Evolutionary conservation across 345 rosid genomes (phyloP).

Genomic region (Trapa bicornis): DNA sequence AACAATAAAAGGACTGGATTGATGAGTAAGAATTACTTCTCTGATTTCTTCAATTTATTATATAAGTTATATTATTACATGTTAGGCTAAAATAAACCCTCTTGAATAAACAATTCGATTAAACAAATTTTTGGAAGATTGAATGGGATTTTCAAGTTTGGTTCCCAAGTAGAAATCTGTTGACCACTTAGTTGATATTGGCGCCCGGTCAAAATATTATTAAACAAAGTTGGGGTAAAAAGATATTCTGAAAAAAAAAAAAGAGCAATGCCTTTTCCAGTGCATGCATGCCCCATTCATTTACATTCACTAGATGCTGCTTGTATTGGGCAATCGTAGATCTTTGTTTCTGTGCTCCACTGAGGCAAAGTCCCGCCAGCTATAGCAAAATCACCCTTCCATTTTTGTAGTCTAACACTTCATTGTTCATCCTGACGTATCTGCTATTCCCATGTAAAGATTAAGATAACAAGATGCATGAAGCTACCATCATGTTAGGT

Average conservation of each 20-base stretch:
- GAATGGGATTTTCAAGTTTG: conserved; percentile 37
- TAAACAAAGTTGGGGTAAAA: not conserved
- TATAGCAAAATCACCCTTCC: no score
- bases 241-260: not conserved
- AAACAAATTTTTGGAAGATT: conserved; percentile 8
- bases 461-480: no score
- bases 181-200: conserved; percentile 36
- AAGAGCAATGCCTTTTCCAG: conserved; percentile 6
- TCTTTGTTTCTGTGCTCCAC: conserved; percentile 16
- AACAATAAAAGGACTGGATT: conserved; percentile 32
- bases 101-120: no score
- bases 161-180: conserved; percentile 74
- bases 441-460: no score
- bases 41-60: not conserved
- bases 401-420: no score
- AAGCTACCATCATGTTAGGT: no score
- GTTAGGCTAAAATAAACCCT: no score
- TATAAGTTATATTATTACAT: no score
- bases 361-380: conserved; percentile 11
- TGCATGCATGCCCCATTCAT: conserved; percentile 9
- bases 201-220: conserved; percentile 61
- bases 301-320: conserved; percentile 3
- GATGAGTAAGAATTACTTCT: conserved; percentile 30
- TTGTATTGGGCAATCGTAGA: conserved; percentile 8
- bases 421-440: no score